A percentile compares a stretch with the other conserved stretches of the same genome.
Evolutionary conservation across 2,329 filamentous ascomycete species (phyloP).

Genomic region (Fusarium piperis): DNA sequence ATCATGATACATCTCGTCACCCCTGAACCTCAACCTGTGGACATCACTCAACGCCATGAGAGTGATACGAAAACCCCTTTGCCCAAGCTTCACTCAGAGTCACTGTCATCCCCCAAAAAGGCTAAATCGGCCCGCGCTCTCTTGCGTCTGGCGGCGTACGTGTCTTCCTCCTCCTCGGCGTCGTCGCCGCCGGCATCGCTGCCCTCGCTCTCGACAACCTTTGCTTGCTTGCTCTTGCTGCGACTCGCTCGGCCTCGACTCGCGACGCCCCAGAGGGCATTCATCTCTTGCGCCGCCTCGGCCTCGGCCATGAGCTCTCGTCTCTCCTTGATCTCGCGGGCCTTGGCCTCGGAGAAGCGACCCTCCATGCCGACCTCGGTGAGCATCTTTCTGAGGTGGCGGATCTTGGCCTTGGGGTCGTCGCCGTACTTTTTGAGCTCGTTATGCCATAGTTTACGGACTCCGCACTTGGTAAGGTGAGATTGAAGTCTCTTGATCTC

Average conservation of each 20-base stretch:
- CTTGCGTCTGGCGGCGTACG: conserved; percentile 57
- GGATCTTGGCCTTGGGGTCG: conserved; percentile 81
- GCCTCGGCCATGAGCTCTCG: conserved; percentile 87
- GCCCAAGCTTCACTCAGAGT: conserved; percentile 61
- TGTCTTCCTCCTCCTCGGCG: conserved; percentile 44
- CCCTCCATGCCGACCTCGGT: conserved; percentile 87
- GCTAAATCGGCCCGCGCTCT: conserved; percentile 64
- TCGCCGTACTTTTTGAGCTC: conserved; percentile 80
- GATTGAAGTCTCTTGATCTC: conserved; percentile 90
- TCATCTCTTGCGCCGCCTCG: conserved; percentile 84
- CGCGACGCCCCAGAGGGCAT: conserved; percentile 76
- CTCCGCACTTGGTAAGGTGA: conserved; percentile 88
- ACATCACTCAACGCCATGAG: background rate
- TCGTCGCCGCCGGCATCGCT: conserved; percentile 39
- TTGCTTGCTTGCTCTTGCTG: conserved; percentile 45
- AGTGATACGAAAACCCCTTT: conserved; percentile 1
- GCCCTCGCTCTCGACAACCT: conserved; percentile 47
- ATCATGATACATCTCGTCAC: conserved; percentile 25
- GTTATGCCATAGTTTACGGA: conserved; percentile 90
- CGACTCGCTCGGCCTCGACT: conserved; percentile 54
- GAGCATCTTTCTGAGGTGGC: conserved; percentile 81
- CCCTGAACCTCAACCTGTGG: conserved; percentile 2
- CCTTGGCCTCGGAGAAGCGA: conserved; percentile 85
- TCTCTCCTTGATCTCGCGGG: conserved; percentile 85
- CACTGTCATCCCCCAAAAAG: conserved; percentile 76